These are phyloP conservation scores for Macrotyloma uniflorum DNA, from an alignment of 306 rosid species.

Conservation along the genomic window DNA sequence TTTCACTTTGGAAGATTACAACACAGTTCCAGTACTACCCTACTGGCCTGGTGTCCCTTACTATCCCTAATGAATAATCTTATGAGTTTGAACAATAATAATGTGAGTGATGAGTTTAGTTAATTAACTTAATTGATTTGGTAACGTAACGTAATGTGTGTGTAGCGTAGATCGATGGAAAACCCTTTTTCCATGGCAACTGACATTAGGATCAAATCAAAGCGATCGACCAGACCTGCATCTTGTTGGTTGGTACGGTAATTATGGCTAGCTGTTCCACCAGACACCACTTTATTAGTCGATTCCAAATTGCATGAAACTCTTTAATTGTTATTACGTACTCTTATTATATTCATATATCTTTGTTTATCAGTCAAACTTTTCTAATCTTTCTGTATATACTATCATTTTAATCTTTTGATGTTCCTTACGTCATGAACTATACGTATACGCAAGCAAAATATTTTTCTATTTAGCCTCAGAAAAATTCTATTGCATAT, in stretches of 20 bases:
- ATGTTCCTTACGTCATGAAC: background rate
- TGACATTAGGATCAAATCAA: constrained; percentile 25
- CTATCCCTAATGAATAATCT: constrained; percentile 45
- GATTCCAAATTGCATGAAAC: background rate
- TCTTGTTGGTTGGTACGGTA: constrained; percentile 15
- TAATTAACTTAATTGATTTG: constrained; percentile 3
- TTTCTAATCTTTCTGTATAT: too few relatives aligned
- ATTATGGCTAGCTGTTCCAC: constrained; percentile 14
- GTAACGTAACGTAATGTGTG: background rate
- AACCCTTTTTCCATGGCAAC: background rate
- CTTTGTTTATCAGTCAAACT: too few relatives aligned
- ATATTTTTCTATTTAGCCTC: too few relatives aligned
- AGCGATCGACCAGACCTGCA: constrained; percentile 1
- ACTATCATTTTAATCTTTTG: too few relatives aligned
- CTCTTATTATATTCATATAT: background rate
- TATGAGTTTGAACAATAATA: background rate
- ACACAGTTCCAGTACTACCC: constrained; percentile 52
- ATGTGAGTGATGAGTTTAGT: constrained; percentile 3
- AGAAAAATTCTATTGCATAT: background rate
- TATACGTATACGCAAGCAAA: background rate
- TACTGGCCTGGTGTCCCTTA: constrained; percentile 71
- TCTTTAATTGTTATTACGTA: background rate
- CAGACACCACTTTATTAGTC: background rate
- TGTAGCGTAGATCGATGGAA: background rate
- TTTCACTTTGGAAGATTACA: constrained; percentile 62